A percentile compares a stretch with the other conserved stretches of the same genome.
Evolutionary conservation across 139 green algal species (phyloP).

Genomic region (Spirogloea muscicola): DNA sequence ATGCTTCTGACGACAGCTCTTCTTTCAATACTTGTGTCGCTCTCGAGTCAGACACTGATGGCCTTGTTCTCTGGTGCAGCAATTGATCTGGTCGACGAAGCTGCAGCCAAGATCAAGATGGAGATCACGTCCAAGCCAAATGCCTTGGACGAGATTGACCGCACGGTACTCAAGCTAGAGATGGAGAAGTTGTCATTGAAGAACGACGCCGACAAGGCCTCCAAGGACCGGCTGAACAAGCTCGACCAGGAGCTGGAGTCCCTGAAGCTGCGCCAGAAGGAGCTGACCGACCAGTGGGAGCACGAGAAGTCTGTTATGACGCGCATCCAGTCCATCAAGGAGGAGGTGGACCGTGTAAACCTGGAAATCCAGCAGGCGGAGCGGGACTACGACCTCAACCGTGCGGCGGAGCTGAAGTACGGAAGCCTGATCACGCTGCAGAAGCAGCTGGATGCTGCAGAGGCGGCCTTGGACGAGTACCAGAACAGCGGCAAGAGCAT

Average conservation of each 20-base stretch:
- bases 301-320: slow-evolving; percentile 63
- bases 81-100: slow-evolving; percentile 95
- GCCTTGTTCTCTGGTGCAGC: slow-evolving; percentile 46
- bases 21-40: no score
- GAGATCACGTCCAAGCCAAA: slow-evolving; percentile 97
- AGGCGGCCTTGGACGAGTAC: slow-evolving; percentile 36
- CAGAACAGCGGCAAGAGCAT: slow-evolving; percentile 57
- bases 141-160: slow-evolving; percentile 91
- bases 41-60: slow-evolving; percentile 66
- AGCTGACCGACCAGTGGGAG: slow-evolving; percentile 74
- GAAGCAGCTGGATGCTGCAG: slow-evolving; percentile 54
- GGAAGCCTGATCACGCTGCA: slow-evolving; percentile 87
- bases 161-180: slow-evolving; percentile 83
- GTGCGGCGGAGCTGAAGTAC: slow-evolving; percentile 97
- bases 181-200: slow-evolving; percentile 86
- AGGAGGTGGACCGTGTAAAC: slow-evolving; percentile 85
- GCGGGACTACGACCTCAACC: slow-evolving; percentile 92
- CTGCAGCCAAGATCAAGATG: slow-evolving; percentile 97
- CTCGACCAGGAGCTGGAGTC: slow-evolving; percentile 74
- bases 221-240: slow-evolving; percentile 60
- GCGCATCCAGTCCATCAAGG: slow-evolving; percentile 71
- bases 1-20: no score
- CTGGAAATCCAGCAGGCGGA: slow-evolving; percentile 76
- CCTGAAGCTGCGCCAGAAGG: slow-evolving; percentile 75
- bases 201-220: slow-evolving; percentile 63